Evolutionary conservation across 2,329 filamentous ascomycete species (phyloP), one percentile per base, ranked within the genome.

Genomic region (Phaeosphaeriaceae sp.): DNA sequence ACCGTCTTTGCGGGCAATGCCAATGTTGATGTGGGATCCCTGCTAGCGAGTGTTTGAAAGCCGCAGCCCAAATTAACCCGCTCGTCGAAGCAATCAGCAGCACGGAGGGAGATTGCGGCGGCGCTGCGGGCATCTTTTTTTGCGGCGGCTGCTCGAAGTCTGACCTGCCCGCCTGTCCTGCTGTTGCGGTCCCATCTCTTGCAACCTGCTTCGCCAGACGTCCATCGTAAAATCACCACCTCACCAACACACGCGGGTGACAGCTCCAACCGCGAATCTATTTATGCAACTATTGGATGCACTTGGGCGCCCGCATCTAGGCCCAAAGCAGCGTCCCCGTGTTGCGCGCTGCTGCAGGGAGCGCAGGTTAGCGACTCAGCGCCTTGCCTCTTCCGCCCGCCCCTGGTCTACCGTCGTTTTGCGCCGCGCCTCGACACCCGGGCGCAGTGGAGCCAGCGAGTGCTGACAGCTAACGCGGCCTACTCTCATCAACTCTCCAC

Each of bases 221-320:
- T 36, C 31, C 31, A 36, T 13, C 9, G 7, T 13, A 15, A 40
- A 40, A 3, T 3, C 15, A 36, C 45, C 51, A 48, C 52, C 27
- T 47, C 33, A 21, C 42, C 42, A 20, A 9, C 42, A 45, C 19
- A 20, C 19, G 42, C 42, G 42, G 19, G 19, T 45, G 42, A 22
- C 42, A 45, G n/a, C 20, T 45, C 2, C 53, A 42, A 36, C 45
- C 54, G 48, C 40, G 54, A 46, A 44, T 63, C 64, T 70, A 70
- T 70, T 66, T 67, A 66, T 65, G 65, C 56, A 48, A 63, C 67
- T 63, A 68, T 70, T 60, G 65, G 70, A 67, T 58, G 56, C 58
- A 59, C 27, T 48, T 45, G 41, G 59, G 62, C 57, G 59, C 56
- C 56, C 54, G 52, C 53, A 54, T 31, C 59, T 54, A 57, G 57